Base-by-base conservation (phyloP, 2,329 filamentous ascomycete genomes). In the Stemphylium lycopersici region DNA sequence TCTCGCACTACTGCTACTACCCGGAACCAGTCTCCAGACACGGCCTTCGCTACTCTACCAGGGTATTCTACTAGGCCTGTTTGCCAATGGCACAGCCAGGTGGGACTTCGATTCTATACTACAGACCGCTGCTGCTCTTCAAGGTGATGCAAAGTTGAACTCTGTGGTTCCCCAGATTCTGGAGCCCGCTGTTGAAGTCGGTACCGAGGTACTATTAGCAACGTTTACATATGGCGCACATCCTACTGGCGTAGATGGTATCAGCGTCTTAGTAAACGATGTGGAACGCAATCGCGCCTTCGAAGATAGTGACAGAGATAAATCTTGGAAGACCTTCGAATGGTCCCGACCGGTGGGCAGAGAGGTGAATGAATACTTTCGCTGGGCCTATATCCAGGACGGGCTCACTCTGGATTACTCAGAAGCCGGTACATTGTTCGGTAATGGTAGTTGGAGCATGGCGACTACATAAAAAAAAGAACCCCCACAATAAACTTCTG, bases 201-300 rank as follows among this genome's bases (percentile, higher is more conserved):
- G 49, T 24, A 69, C 75, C 0, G 22, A 73, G 58, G 52, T 82
- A 84, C 85, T 88, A 36, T 2, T 80, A 71, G 44, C 74, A 69
- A 86, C 80, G 13, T 90, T 92, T 59, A 82, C 81, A 0, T 89
- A 70, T 72, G 78, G 53, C 56, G 74, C 79, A 12, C 76, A 75
- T 3, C 77, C 78, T 15, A 45, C 56, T 29, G 55, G 59, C 0
- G 89, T 86, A 59, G 88, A 93, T 65, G 91, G 90, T 13, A 83
- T 95, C 56, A 91, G 87, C 70, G 83, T 93, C 15, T 78, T 95
- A 0, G 88, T 95, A 57, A 95, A 96, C 66, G 91, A 96, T 65
- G 90, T 96, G 1, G 91, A 96, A 74, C 80, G 90, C 4, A 55
- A 51, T 32, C 67, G 70, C n/a, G 48, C 50, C 10, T 73, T 72